These are phyloP conservation scores for Hypoxylon sp. DNA, from an alignment of 2,329 filamentous ascomycete genomes.

Conservation along the genomic window DNA sequence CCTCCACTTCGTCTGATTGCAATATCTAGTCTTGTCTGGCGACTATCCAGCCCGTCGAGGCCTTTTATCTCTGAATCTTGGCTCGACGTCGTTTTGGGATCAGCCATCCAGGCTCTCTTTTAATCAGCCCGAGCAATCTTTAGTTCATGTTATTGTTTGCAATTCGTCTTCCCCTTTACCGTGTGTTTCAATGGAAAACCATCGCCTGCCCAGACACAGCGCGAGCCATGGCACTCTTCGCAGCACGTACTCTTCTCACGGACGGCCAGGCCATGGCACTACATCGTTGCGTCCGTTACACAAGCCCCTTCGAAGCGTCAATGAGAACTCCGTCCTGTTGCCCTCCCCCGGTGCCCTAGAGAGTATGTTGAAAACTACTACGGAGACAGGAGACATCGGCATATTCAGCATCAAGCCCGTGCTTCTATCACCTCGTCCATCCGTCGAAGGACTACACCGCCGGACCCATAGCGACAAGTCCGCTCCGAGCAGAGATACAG, in stretches of 20 bases:
- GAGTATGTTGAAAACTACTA: slow-evolving; percentile 71
- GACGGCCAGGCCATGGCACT: slow-evolving; percentile 28
- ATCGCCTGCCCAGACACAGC: slow-evolving; percentile 44
- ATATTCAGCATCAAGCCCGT: slow-evolving; percentile 63
- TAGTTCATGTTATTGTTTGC: slow-evolving; percentile 41
- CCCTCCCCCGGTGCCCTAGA: slow-evolving; percentile 63
- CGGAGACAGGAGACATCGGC: slow-evolving; percentile 71
- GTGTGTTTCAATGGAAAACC: slow-evolving; percentile 39
- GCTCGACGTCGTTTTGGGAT: slow-evolving; percentile 28
- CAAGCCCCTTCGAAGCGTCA: slow-evolving; percentile 54
- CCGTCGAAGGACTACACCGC: slow-evolving; percentile 44
- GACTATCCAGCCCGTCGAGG: slow-evolving; percentile 29
- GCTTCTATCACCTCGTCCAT: slow-evolving; percentile 46
- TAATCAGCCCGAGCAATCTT: slow-evolving; percentile 37
- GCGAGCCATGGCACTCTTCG: slow-evolving; percentile 45
- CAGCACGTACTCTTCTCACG: slow-evolving; percentile 41
- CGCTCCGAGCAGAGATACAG: slow-evolving; percentile 60
- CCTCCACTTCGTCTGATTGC: slow-evolving; percentile 7
- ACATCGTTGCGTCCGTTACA: slow-evolving; percentile 43
- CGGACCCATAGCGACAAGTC: slow-evolving; percentile 54
- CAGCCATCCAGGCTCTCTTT: slow-evolving; percentile 27
- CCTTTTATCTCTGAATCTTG: slow-evolving; percentile 13
- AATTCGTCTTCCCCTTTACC: slow-evolving; percentile 4
- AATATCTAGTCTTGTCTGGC: slow-evolving; percentile 22
- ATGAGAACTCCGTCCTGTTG: slow-evolving; percentile 54